A percentile compares a stretch with the other conserved stretches of the same genome.
phyloP scores from a whole-genome alignment of 768 basidiomycete genomes.

The Hypsizygus marmoreus region DNA sequence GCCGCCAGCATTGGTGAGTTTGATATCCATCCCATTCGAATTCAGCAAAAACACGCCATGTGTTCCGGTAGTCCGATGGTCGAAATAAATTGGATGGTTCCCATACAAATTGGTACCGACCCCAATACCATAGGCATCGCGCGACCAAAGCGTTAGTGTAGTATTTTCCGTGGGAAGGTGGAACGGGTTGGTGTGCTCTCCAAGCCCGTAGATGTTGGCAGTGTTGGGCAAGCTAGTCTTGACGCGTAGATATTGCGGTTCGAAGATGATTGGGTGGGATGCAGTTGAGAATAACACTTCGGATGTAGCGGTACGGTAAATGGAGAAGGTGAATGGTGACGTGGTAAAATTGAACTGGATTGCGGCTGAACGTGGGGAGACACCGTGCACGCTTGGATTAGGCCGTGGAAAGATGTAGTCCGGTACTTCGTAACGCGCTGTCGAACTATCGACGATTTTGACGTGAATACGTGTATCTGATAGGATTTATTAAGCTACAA shows the following conservation, averaged over 20 bases:
- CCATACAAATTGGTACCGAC: slow-evolving; percentile 67
- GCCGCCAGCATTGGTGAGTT: slow-evolving; percentile 46
- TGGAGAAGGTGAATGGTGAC: slow-evolving; percentile 63
- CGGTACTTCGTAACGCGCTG: slow-evolving; percentile 63
- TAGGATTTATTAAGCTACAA: background rate
- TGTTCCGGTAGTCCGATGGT: slow-evolving; percentile 64
- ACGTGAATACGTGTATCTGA: slow-evolving; percentile 61
- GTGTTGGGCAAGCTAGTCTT: slow-evolving; percentile 59
- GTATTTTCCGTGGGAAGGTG: slow-evolving; percentile 51
- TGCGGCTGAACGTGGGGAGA: slow-evolving; percentile 32
- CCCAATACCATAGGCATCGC: slow-evolving; percentile 64
- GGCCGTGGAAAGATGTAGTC: slow-evolving; percentile 63
- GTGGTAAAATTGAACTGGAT: slow-evolving; percentile 63
- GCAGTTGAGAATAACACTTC: slow-evolving; percentile 66
- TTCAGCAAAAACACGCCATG: slow-evolving; percentile 73
- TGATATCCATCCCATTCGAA: slow-evolving; percentile 79
- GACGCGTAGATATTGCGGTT: slow-evolving; percentile 75
- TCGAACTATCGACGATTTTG: slow-evolving; percentile 57
- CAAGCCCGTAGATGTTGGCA: slow-evolving; percentile 78
- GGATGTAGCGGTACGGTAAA: slow-evolving; percentile 46
- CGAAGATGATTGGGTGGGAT: slow-evolving; percentile 66
- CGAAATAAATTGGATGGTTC: slow-evolving; percentile 73
- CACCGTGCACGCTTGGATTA: slow-evolving; percentile 21
- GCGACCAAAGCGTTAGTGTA: slow-evolving; percentile 60
- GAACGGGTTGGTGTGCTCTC: slow-evolving; percentile 73